These are phyloP conservation scores for Trametes villosa DNA, from an alignment of 768 basidiomycete species.

Conservation along the genomic window DNA sequence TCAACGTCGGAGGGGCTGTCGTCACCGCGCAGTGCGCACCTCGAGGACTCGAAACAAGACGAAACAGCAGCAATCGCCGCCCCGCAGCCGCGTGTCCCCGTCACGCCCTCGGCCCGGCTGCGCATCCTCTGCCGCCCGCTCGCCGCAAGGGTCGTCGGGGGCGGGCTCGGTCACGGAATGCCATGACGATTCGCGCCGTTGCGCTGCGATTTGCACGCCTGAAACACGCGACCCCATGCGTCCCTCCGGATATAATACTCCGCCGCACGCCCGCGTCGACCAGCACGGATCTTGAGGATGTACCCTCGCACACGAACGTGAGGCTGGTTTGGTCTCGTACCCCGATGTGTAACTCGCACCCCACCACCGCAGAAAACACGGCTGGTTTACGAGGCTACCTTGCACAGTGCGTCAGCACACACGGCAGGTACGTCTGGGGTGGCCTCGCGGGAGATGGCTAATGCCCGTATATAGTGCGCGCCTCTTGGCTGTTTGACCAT, in stretches of 20 bases:
- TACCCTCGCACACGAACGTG: too few relatives aligned
- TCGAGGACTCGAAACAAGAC: conserved; percentile 6
- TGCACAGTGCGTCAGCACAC: too few relatives aligned
- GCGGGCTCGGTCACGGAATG: conserved; percentile 2
- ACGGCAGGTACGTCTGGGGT: too few relatives aligned
- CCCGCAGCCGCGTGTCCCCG: not conserved
- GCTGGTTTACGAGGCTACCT: not conserved
- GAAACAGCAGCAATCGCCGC: conserved; percentile 14
- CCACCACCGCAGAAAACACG: too few relatives aligned
- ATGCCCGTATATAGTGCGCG: too few relatives aligned
- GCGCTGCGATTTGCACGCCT: not conserved
- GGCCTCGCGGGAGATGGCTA: too few relatives aligned
- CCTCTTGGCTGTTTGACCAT: too few relatives aligned
- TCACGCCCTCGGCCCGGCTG: not conserved
- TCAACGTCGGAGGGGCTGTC: not conserved
- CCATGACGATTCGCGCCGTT: conserved; percentile 8
- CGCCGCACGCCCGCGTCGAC: not conserved
- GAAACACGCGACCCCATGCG: conserved; percentile 1
- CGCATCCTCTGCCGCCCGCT: not conserved
- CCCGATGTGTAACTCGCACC: too few relatives aligned
- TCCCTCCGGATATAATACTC: not conserved
- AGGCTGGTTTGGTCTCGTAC: too few relatives aligned
- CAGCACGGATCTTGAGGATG: too few relatives aligned
- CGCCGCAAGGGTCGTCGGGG: conserved; percentile 6
- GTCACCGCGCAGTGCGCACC: not conserved